These are phyloP conservation scores for Saccharomycopsis hybrid DNA, from an alignment of 1,139 yeast genomes.

Conservation along the genomic window DNA sequence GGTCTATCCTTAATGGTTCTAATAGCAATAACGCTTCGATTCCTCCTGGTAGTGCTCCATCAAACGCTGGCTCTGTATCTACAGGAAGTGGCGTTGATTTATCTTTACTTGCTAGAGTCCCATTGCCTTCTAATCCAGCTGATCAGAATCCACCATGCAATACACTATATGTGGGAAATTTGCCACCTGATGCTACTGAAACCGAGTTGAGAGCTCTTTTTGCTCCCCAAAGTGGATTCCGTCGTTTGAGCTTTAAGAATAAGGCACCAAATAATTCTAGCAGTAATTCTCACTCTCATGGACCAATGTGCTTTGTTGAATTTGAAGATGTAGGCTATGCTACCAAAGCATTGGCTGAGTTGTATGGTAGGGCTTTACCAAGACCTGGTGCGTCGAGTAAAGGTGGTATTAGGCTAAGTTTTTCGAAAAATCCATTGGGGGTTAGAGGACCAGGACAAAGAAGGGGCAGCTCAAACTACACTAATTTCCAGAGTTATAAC, in stretches of 20 bases:
- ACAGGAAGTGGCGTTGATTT: slow-evolving; percentile 37
- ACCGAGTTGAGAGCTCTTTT: slow-evolving; percentile 84
- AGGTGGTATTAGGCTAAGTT: slow-evolving; percentile 91
- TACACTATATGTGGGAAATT: slow-evolving; percentile 90
- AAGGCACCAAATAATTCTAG: slow-evolving; percentile 43
- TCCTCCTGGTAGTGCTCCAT: too few relatives aligned
- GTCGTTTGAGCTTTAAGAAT: slow-evolving; percentile 83
- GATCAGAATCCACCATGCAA: slow-evolving; percentile 99
- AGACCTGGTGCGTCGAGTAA: slow-evolving; percentile 60
- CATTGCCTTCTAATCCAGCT: slow-evolving; percentile 98
- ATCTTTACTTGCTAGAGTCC: slow-evolving; percentile 67
- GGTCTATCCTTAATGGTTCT: slow-evolving; percentile 7
- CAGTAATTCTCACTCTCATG: slow-evolving; percentile 47
- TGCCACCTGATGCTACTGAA: slow-evolving; percentile 96
- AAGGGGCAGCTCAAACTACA: slow-evolving; percentile 19
- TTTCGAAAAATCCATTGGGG: slow-evolving; percentile 93
- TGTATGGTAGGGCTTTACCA: slow-evolving; percentile 81
- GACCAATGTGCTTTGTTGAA: slow-evolving; percentile 99
- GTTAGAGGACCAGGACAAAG: slow-evolving; percentile 56
- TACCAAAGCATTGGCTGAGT: slow-evolving; percentile 85
- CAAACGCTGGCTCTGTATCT: slow-evolving; percentile 3
- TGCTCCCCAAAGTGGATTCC: slow-evolving; percentile 89
- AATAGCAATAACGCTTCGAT: slow-evolving; percentile 15
- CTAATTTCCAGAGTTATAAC: not conserved
- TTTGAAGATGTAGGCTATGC: slow-evolving; percentile 95